Percentiles rank a stretch among this genome's conserved stretches.
These are phyloP conservation scores for Pogostemon cablin DNA, from an alignment of 257 asterid genomes.

Conservation along the genomic window DNA sequence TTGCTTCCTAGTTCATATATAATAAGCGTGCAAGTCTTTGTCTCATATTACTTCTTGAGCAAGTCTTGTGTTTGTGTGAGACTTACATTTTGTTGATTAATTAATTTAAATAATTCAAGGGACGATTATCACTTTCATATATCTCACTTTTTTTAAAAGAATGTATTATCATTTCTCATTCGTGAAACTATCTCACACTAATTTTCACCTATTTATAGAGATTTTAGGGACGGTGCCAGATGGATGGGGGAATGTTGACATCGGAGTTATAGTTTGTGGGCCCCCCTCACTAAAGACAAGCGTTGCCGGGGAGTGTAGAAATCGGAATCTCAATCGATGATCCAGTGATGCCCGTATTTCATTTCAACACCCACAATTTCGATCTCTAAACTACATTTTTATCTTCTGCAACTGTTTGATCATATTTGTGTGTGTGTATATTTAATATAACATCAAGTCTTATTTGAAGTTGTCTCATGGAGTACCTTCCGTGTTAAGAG, in stretches of 20 bases:
- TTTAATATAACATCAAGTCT: no score
- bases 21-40: no score
- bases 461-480: no score
- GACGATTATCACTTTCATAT: no score
- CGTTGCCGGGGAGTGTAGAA: slow-evolving; percentile 77
- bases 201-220: slow-evolving; percentile 41
- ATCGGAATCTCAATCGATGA: slow-evolving; percentile 52
- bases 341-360: slow-evolving; percentile 60
- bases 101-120: no score
- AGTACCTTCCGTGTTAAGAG: no score
- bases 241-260: slow-evolving; percentile 66
- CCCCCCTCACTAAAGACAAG: slow-evolving; percentile 67
- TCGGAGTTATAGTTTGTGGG: slow-evolving; percentile 82
- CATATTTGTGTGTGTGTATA: no score
- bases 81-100: no score
- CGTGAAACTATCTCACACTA: no score
- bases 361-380: slow-evolving; percentile 91
- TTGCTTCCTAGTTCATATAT: background rate
- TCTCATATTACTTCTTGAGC: no score
- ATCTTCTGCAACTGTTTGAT: no score
- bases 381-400: slow-evolving; percentile 49
- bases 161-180: background rate
- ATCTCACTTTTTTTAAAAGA: background rate
- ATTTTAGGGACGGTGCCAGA: slow-evolving; percentile 53
- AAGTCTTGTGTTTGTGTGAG: no score